These are phyloP conservation scores for Coprinopsis cinerea DNA, from an alignment of 768 basidiomycete genomes.

Conservation along the genomic window DNA sequence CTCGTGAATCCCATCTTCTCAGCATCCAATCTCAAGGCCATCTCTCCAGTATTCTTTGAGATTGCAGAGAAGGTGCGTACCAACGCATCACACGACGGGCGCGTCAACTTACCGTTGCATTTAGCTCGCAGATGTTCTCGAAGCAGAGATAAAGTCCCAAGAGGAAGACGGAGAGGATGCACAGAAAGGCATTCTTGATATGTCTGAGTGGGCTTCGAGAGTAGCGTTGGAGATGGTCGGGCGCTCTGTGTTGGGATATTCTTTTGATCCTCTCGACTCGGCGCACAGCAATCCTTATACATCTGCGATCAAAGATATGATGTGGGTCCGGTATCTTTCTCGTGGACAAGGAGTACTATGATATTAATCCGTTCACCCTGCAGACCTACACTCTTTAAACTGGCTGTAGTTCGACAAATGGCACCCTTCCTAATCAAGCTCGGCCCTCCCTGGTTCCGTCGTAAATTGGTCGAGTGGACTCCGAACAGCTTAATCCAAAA, in stretches of 20 bases:
- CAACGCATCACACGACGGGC: background rate
- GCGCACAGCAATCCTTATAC: slow-evolving; percentile 38
- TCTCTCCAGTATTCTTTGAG: slow-evolving; percentile 39
- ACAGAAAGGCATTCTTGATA: slow-evolving; percentile 28
- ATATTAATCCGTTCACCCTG: background rate
- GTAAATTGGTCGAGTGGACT: slow-evolving; percentile 35
- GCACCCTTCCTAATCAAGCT: slow-evolving; percentile 38
- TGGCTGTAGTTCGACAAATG: slow-evolving; percentile 41
- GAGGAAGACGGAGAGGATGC: slow-evolving; percentile 2
- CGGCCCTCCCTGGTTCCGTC: slow-evolving; percentile 36
- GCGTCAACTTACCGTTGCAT: background rate
- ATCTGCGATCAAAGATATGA: slow-evolving; percentile 37
- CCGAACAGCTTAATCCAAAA: slow-evolving; percentile 35
- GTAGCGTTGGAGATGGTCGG: slow-evolving; percentile 40
- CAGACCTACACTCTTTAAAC: slow-evolving; percentile 40
- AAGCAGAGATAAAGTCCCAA: slow-evolving; percentile 16
- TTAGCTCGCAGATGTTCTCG: slow-evolving; percentile 26
- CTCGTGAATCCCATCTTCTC: slow-evolving; percentile 45
- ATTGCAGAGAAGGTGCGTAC: slow-evolving; percentile 37
- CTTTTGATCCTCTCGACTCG: slow-evolving; percentile 41
- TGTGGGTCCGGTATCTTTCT: slow-evolving; percentile 23
- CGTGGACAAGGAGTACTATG: slow-evolving; percentile 4
- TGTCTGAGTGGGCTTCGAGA: slow-evolving; percentile 43
- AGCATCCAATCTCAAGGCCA: slow-evolving; percentile 34
- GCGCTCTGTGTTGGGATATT: slow-evolving; percentile 38